These are phyloP conservation scores for Juglanconis oblonga DNA, from an alignment of 2,329 filamentous ascomycete species.

Conservation along the genomic window DNA sequence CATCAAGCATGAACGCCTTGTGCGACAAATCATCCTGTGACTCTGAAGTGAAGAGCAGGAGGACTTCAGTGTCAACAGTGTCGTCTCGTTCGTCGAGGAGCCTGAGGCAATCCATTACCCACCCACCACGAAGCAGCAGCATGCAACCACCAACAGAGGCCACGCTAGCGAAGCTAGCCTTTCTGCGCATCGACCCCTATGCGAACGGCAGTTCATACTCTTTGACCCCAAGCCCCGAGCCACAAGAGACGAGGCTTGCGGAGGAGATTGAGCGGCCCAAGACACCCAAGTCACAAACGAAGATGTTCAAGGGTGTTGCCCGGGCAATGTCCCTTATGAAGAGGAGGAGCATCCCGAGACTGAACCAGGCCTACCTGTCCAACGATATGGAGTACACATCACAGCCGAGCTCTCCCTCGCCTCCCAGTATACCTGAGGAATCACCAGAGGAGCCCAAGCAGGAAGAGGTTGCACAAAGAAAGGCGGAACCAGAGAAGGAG, in stretches of 20 bases:
- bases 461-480: constrained; percentile 2
- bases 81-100: constrained; percentile 23
- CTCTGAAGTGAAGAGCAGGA: constrained; percentile 26
- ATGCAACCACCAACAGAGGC: constrained; percentile 32
- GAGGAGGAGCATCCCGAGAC: constrained; percentile 51
- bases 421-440: constrained; percentile 22
- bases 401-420: constrained; percentile 26
- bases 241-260: constrained; percentile 21
- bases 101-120: constrained; percentile 18
- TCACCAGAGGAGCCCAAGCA: background rate
- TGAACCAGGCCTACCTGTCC: constrained; percentile 34
- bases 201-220: constrained; percentile 36
- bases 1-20: constrained; percentile 24
- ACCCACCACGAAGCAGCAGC: constrained; percentile 43
- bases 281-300: constrained; percentile 42
- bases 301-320: constrained; percentile 45
- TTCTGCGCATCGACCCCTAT: constrained; percentile 55
- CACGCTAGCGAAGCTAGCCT: constrained; percentile 37
- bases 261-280: constrained; percentile 30
- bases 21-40: background rate
- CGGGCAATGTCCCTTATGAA: constrained; percentile 52
- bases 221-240: constrained; percentile 23
- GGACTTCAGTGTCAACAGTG: constrained; percentile 31
- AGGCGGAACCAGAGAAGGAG: constrained; percentile 22
- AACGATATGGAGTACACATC: constrained; percentile 33